Base-by-base conservation (phyloP, 2,329 filamentous ascomycete species). In the Huntiella decipiens region DNA sequence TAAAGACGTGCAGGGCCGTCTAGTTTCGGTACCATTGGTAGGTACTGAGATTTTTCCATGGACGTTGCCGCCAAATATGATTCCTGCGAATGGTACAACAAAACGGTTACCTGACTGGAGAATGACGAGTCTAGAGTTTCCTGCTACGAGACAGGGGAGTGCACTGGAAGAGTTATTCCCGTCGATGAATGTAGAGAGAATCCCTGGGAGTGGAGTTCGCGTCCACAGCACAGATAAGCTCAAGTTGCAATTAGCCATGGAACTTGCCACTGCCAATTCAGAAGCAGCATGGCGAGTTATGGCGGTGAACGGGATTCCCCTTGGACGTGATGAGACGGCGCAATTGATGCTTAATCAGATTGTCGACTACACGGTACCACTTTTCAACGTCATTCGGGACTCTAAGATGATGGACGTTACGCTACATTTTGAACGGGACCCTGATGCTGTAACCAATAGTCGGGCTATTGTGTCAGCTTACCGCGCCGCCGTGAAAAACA, bases 271-370 rank as follows among this genome's bases (percentile, higher is more conserved):
- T 12, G 60, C 68, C 7, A 37, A 28, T n/a, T 12, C 35, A 2
- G 45, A 47, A 13, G 31, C 38, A 4, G 60, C 63, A 19, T 86
- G 81, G 68, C 71, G 79, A 47, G 78, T 96, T 37, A 82, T 81
- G 48, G 80, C 82, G 38, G 77, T 94, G 51, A 86, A 84, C 37
- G 83, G 81, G 53, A 72, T 87, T 36, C 73, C 81, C 1, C 67
- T 98, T 3, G 88, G 88, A 3, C 79, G 82, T 41, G 85, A 96
- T 56, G 88, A 96, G 61, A 82, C 79, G 52, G 76, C 95, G 15
- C 82, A 83, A 57, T 73, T 96, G 52, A 71, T 80, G 40, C 75
- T 81, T 17, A 77, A 85, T 48, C 73, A 88, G 19, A 76, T 85
- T 22, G 75, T 80, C 48, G 79, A 82, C 52, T 72, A 86, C 33